Conservation (phyloP, 2,329 filamentous ascomycete species). For the Phaeosphaeriaceae sp. region DNA sequence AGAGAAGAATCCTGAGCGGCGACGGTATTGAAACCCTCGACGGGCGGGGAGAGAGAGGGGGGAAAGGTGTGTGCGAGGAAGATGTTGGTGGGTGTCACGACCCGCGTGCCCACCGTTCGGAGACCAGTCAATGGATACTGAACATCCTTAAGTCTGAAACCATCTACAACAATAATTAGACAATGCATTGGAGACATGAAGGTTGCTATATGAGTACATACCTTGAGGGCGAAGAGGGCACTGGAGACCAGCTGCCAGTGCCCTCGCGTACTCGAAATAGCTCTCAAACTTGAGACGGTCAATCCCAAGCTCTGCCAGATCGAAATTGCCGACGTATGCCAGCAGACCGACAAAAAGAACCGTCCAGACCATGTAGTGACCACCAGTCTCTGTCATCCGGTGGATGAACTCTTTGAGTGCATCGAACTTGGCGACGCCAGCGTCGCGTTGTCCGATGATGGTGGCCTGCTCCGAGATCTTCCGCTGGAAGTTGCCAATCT, state of each 20-base stretch:
- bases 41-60: too few relatives aligned
- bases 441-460: background rate
- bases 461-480: background rate
- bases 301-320: slow-evolving; percentile 5
- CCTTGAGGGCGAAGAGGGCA: slow-evolving; percentile 7
- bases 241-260: background rate
- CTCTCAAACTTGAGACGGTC: slow-evolving; percentile 3
- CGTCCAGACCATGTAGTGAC: too few relatives aligned
- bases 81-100: background rate
- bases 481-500: background rate
- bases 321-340: background rate
- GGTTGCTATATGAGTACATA: background rate
- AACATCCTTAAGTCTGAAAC: slow-evolving; percentile 5
- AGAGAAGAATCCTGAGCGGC: too few relatives aligned
- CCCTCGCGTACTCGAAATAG: slow-evolving; percentile 4
- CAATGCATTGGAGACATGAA: background rate
- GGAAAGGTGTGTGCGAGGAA: too few relatives aligned
- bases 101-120: slow-evolving; percentile 1
- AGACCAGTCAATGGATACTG: slow-evolving; percentile 6
- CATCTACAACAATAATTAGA: background rate
- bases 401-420: background rate
- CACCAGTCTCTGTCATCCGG: background rate
- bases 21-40: too few relatives aligned
- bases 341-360: slow-evolving; percentile 6
- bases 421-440: background rate